phyloP scores from a whole-genome alignment of 2,329 filamentous ascomycete species.

The Aspergillus pseudotamarii region DNA sequence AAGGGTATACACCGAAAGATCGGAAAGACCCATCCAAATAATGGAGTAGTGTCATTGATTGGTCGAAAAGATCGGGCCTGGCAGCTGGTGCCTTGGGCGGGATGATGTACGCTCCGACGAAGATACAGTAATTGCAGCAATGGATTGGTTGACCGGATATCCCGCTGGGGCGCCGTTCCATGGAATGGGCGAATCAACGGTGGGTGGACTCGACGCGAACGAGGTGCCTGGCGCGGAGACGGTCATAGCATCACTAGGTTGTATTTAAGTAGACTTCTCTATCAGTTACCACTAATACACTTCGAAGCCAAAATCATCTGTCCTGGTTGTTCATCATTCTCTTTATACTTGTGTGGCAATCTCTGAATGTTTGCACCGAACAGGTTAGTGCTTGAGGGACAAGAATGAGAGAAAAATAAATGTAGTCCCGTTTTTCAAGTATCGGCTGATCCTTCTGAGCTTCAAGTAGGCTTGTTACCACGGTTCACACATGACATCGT shows the following conservation, averaged over 20 bases:
- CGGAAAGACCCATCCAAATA: conserved; percentile 23
- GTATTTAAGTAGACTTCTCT: background rate
- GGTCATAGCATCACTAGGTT: conserved; percentile 12
- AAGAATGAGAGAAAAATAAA: background rate
- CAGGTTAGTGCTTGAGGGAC: background rate
- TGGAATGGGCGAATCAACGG: conserved; percentile 21
- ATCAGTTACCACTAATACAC: background rate
- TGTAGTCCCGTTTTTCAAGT: background rate
- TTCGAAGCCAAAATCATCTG: background rate
- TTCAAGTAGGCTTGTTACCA: conserved; percentile 13
- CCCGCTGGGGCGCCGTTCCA: conserved; percentile 13
- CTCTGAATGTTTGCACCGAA: background rate
- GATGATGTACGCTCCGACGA: conserved; percentile 34
- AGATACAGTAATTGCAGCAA: conserved; percentile 20
- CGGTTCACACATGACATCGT: conserved; percentile 17
- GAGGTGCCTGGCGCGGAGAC: conserved; percentile 18
- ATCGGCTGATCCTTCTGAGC: background rate
- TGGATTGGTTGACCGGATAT: conserved; percentile 27
- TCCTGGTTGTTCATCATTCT: background rate
- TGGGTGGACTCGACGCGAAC: conserved; percentile 10
- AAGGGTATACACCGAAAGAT: conserved; percentile 28
- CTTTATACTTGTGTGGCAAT: background rate
- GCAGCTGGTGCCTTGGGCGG: conserved; percentile 30
- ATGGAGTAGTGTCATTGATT: conserved; percentile 19
- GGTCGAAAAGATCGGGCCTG: conserved; percentile 28